Percentiles rank a stretch among this genome's conserved stretches.
Conservation (phyloP, 371 early-diverging fungal genomes). For the Mucor circinelloides region DNA sequence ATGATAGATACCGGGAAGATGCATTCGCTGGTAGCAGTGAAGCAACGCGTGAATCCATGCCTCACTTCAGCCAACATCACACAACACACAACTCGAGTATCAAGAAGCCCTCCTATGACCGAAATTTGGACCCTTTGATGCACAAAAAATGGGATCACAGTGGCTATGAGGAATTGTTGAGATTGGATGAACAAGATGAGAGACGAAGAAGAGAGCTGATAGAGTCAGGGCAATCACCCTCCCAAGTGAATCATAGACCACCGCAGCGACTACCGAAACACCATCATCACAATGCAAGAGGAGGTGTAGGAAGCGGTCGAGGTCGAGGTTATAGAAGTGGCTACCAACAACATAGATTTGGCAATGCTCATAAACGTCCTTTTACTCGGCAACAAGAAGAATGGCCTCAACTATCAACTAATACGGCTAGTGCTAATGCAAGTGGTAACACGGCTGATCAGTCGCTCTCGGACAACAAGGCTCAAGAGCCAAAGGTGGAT, state of each 20-base stretch:
- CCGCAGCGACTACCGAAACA: background rate
- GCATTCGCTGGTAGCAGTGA: conserved; percentile 35
- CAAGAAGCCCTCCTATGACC: background rate
- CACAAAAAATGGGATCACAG: conserved; percentile 46
- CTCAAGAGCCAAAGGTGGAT: background rate
- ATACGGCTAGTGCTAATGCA: background rate
- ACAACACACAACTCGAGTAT: background rate
- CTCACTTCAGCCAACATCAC: background rate
- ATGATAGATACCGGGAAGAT: conserved; percentile 58
- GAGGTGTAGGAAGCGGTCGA: background rate
- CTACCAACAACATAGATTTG: background rate
- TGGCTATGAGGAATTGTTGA: conserved; percentile 43
- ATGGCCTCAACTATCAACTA: conserved; percentile 7
- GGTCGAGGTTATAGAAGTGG: background rate
- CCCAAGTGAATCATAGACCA: background rate
- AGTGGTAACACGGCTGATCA: background rate
- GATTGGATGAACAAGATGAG: conserved; percentile 39
- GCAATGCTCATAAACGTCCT: background rate
- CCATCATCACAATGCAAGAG: background rate
- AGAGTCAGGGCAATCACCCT: conserved; percentile 1
- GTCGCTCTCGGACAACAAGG: background rate
- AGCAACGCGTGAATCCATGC: background rate
- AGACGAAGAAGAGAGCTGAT: conserved; percentile 10
- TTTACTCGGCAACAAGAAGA: background rate
- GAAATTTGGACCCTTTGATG: conserved; percentile 19